Evolutionary conservation across 495 filamentous ascomycete species (phyloP), one percentile per base, ranked within the genome.

Genomic region (Cenococcum geophilum): DNA sequence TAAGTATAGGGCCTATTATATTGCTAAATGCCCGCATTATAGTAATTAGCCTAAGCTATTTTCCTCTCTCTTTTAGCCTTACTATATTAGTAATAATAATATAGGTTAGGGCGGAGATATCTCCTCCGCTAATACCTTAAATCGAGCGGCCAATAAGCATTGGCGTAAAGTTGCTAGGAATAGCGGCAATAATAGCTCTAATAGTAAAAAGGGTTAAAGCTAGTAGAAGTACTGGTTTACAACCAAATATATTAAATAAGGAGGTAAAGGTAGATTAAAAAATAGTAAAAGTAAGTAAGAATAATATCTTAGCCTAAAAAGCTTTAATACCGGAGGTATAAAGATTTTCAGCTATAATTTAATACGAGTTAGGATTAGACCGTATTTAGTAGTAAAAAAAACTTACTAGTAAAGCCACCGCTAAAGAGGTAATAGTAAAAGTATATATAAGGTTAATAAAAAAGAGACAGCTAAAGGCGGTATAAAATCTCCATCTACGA

Each of bases 81-180:
- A 81, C 80, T 0, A 87, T 68, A 63, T 89, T 86, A 0, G 84
- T 79, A 59, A 91, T 76, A 3, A 89, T 67, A 42, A 89, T 77
- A 60, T 86, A 80, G 1, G 81, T 82, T 32, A 89, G 70, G 3
- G 78, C 78, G 40, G 82, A 77, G 3, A 87, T 76, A 0, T 86
- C 87, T 32, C 87, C 87, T 20, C 84, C 85, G 16, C 87, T 88
- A 20, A 87, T 74, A 14, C 88, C 88, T 57, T 91, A 87, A 10
- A 90, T 71, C 0, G 80, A 74, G 22, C 88, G 81, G 5, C 86
- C 86, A 37, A 83, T 72, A 23, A 89, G 77, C 37, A 91, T 72
- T n/a, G 80, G 69, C 6, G 75, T 74, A 45, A 90, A 81, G 63
- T 79, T 79, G 52, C 78, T 74, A 0, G 84, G 77, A 5, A 87